phyloP scores from a whole-genome alignment of 2,329 filamentous ascomycete species.

The Aspergillus uvarum region DNA sequence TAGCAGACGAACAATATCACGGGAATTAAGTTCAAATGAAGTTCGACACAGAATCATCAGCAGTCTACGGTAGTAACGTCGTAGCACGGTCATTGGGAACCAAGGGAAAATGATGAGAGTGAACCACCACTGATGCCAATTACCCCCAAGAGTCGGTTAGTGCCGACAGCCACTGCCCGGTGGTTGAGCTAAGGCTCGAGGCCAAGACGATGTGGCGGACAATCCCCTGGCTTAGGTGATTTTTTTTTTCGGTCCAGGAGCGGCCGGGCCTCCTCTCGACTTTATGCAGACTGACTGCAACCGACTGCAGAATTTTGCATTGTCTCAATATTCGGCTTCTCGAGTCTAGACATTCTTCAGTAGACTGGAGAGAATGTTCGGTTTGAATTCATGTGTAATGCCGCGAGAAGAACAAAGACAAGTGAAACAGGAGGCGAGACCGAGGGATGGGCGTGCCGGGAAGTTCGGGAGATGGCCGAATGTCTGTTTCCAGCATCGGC shows the following conservation, averaged over 20 bases:
- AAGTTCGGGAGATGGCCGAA: conserved; percentile 2
- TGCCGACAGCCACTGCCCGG: conserved; percentile 1
- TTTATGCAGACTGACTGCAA: neutral
- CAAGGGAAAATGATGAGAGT: neutral
- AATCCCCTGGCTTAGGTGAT: neutral
- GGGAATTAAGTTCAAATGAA: neutral
- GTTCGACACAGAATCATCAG: neutral
- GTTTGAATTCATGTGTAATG: neutral
- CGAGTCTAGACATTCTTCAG: neutral
- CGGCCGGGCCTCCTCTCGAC: neutral
- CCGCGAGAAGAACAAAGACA: neutral
- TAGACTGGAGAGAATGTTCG: conserved; percentile 5
- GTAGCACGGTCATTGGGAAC: neutral
- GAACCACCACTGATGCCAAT: neutral
- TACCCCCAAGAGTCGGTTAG: neutral
- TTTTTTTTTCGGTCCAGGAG: neutral
- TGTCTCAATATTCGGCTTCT: neutral
- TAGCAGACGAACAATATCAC: neutral
- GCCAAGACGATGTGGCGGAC: conserved; percentile 7
- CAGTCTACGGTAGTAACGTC: neutral
- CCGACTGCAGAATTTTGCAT: neutral
- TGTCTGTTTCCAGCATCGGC: neutral
- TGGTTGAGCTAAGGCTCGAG: conserved; percentile 1
- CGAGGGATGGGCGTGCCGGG: neutral
- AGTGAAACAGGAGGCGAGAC: neutral